These are phyloP conservation scores for Zygoascus hellenicus DNA, from an alignment of 1,139 yeast species.

Conservation along the genomic window DNA sequence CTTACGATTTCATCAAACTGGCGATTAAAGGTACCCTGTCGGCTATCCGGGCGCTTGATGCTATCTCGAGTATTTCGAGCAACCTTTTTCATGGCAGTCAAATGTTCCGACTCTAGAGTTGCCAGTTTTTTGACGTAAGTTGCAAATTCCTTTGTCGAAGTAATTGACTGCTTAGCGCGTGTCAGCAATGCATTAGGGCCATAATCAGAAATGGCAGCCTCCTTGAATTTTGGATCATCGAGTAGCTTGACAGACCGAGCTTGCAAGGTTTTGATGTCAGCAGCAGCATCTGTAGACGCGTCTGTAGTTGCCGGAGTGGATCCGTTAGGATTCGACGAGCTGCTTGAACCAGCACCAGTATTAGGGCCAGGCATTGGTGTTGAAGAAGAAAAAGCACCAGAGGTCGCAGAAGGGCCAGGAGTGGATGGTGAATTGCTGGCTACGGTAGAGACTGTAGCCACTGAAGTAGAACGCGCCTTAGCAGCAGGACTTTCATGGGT, in stretches of 20 bases:
- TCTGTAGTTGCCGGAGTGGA: neutral
- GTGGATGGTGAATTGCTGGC: conserved; percentile 1
- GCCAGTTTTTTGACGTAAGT: conserved; percentile 76
- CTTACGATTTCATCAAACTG: conserved; percentile 65
- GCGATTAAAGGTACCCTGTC: conserved; percentile 62
- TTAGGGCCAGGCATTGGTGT: neutral
- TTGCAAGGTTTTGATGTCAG: neutral
- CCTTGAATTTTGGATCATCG: conserved; percentile 44
- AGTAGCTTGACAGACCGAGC: conserved; percentile 28
- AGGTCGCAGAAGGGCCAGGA: neutral
- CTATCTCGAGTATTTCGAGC: conserved; percentile 50
- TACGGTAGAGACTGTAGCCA: conserved; percentile 2
- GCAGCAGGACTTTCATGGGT: neutral
- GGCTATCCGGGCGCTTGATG: conserved; percentile 45
- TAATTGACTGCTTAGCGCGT: conserved; percentile 71
- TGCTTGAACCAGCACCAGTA: neutral
- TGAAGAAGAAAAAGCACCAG: conserved; percentile 1
- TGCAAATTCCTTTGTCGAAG: conserved; percentile 79
- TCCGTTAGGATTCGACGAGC: neutral
- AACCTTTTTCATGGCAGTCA: conserved; percentile 63
- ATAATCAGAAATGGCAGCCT: conserved; percentile 51
- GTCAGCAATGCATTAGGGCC: conserved; percentile 59
- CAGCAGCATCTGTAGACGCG: neutral
- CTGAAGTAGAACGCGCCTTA: conserved; percentile 6
- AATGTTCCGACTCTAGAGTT: conserved; percentile 71